Percentiles rank a stretch among this genome's conserved stretches.
phyloP scores from a whole-genome alignment of 495 filamentous ascomycete species.

The Elaphomyces granulatus region DNA sequence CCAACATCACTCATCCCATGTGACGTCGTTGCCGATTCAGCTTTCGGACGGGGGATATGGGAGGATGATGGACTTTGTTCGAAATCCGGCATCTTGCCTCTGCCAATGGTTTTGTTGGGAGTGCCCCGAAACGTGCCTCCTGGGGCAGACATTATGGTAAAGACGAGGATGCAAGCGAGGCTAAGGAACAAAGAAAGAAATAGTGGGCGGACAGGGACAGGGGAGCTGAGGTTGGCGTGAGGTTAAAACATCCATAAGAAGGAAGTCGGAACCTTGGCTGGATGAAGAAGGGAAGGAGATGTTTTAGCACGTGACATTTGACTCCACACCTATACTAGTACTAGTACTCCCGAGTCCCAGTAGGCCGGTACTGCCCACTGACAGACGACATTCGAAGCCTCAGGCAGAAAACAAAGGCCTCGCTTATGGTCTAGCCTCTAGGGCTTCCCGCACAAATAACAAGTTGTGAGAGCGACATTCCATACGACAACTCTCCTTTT shows the following conservation, averaged over 20 bases:
- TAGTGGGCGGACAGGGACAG: not conserved
- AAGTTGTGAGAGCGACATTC: too few relatives aligned
- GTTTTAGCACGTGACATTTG: too few relatives aligned
- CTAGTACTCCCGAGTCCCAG: too few relatives aligned
- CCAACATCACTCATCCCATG: conserved; percentile 47
- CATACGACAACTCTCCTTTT: conserved; percentile 27
- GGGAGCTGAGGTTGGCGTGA: not conserved
- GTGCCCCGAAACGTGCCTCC: conserved; percentile 36
- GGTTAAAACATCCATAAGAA: not conserved
- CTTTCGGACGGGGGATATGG: conserved; percentile 70
- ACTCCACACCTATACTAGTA: too few relatives aligned
- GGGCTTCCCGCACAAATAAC: too few relatives aligned
- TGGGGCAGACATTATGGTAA: conserved; percentile 42
- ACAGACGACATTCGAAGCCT: too few relatives aligned
- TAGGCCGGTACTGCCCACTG: too few relatives aligned
- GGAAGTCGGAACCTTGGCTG: not conserved
- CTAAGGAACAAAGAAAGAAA: conserved; percentile 7
- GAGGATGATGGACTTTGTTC: conserved; percentile 49
- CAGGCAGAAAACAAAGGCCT: too few relatives aligned
- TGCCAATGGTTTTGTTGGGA: conserved; percentile 36
- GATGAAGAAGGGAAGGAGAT: too few relatives aligned
- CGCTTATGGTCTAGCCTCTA: too few relatives aligned
- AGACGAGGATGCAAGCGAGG: conserved; percentile 3
- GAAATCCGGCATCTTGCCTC: conserved; percentile 55
- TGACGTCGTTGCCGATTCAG: conserved; percentile 42